phyloP scores from a whole-genome alignment of 1,284 basidiomycete species.

The Austroboletus novae-zelandiae region DNA sequence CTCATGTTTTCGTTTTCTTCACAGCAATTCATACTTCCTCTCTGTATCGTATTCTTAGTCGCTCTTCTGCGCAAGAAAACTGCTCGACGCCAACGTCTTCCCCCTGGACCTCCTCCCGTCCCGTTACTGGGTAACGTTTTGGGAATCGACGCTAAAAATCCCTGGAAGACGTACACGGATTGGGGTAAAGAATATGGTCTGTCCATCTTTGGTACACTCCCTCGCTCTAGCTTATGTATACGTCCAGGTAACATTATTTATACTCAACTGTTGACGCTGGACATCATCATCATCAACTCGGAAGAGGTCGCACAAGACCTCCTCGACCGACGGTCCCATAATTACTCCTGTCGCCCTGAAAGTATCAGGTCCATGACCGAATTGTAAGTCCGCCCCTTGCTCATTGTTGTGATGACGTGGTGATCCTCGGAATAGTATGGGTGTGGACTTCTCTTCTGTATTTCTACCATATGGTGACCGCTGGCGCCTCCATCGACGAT shows the following conservation, averaged over 20 bases:
- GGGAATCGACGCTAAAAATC: conserved; percentile 13
- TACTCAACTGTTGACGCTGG: conserved; percentile 16
- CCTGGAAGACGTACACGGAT: conserved; percentile 22
- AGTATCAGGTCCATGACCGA: conserved; percentile 12
- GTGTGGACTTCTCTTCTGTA: conserved; percentile 21
- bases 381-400: conserved; percentile 12
- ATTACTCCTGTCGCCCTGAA: conserved; percentile 23
- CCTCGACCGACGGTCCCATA: conserved; percentile 17
- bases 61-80: conserved; percentile 9
- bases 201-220: not conserved
- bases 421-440: conserved; percentile 14
- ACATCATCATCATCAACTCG: conserved; percentile 23
- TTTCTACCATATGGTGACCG: conserved; percentile 23
- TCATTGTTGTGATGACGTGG: not conserved
- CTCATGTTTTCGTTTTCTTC: not conserved
- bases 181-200: conserved; percentile 25
- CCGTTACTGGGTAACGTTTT: conserved; percentile 24
- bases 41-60: conserved; percentile 13
- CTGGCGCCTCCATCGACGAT: conserved; percentile 27
- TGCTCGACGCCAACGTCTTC: not conserved
- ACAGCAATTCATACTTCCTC: not conserved
- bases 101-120: conserved; percentile 1
- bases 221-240: not conserved
- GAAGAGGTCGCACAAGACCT: conserved; percentile 25
- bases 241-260: conserved; percentile 20